A percentile compares a stretch with the other conserved stretches of the same genome.
These are phyloP conservation scores for Colletotrichum sublineola DNA, from an alignment of 2,329 filamentous ascomycete species.

Conservation along the genomic window DNA sequence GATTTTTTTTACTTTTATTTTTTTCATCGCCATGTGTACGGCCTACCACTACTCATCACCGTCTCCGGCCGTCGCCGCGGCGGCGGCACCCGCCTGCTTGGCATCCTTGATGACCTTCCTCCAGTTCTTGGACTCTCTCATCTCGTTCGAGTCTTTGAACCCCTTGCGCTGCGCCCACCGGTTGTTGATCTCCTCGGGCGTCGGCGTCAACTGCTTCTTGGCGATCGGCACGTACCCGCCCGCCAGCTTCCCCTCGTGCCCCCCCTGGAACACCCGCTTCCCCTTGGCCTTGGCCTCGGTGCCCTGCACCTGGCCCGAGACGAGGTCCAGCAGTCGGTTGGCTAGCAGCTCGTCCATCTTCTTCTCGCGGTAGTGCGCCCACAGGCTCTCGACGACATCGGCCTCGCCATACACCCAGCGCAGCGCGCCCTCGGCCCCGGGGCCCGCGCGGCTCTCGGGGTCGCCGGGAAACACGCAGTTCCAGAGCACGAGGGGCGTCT, in stretches of 20 bases:
- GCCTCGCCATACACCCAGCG: constrained; percentile 82
- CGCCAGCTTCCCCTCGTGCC: constrained; percentile 61
- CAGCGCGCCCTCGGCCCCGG: constrained; percentile 67
- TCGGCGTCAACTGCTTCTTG: constrained; percentile 62
- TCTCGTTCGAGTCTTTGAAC: constrained; percentile 65
- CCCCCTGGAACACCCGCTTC: constrained; percentile 67
- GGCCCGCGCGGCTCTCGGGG: constrained; percentile 51
- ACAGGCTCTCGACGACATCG: constrained; percentile 78
- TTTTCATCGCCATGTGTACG: neutral
- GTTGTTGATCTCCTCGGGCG: constrained; percentile 70
- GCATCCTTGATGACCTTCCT: constrained; percentile 35
- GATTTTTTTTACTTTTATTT: neutral
- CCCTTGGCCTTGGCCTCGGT: constrained; percentile 23
- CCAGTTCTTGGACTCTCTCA: constrained; percentile 50
- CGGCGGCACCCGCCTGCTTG: constrained; percentile 16
- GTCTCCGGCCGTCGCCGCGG: constrained; percentile 8
- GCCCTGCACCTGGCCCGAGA: constrained; percentile 54
- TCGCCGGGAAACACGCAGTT: constrained; percentile 86
- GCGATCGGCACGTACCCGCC: constrained; percentile 70
- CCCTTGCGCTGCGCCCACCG: constrained; percentile 73
- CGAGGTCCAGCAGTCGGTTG: constrained; percentile 76
- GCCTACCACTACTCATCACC: constrained; percentile 19
- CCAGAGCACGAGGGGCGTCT: constrained; percentile 93
- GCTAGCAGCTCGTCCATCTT: constrained; percentile 94
- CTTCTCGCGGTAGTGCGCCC: constrained; percentile 83